Base-by-base conservation (phyloP, 495 filamentous ascomycete species). In the Aspergillus biplanus region DNA sequence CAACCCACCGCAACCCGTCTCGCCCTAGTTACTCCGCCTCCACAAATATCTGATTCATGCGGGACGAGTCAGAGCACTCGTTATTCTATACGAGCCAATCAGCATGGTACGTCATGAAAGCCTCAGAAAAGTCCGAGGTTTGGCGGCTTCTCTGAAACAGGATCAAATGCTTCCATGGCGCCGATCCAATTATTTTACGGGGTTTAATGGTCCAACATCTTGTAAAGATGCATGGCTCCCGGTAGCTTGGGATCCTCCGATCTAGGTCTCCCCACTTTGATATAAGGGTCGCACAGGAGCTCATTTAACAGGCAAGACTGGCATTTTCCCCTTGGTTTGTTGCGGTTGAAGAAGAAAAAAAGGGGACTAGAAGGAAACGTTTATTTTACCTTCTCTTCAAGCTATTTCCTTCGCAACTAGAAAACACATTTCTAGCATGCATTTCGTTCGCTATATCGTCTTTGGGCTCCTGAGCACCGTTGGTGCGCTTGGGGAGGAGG, bases 41-140 rank as follows among this genome's bases (percentile, higher is more conserved):
- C 18, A 15, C 50, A 53, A 33, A 16, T 34, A 6, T 35, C 35
- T 54, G 59, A 61, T 54, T 61, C 59, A 61, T 47, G 16, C 59
- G 37, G 39, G 6, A 49, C 34, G 59, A 55, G 49, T 61, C 59
- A 61, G 59, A 56, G 33, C n/a, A 35, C 44, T 27, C 35, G 13
- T 27, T 8, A 33, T n/a, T 15, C 2, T 13, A 37, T 33, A 47
- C 12, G 13, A 55, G 15, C 59, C 59, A 47, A 61, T 53, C 37
- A 52, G 27, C 52, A 47, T 8, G 0, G 16, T 55, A 18, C 4
- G 33, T 21, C 33, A 54, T 3, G 32, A 32, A 16, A 61, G 58
- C 34, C 46, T 61, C 59, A 54, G 13, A 34, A 18, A 52, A 39
- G 16, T 55, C 59, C 59, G 59, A 61, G 50, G 49, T 55, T 54